Percentiles rank a stretch among this genome's conserved stretches.
Conservation (phyloP, 345 rosid species). For the Anastatica hierochuntica region DNA sequence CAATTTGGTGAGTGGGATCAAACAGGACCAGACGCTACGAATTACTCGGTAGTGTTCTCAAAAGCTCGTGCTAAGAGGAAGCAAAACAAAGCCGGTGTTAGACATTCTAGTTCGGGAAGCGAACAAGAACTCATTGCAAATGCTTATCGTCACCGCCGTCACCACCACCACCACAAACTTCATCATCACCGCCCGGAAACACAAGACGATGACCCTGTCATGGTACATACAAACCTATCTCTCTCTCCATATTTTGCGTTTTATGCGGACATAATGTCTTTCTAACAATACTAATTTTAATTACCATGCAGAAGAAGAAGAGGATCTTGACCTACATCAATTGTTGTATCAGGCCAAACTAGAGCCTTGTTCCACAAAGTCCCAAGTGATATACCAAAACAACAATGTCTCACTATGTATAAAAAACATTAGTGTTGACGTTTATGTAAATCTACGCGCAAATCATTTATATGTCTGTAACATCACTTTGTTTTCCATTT, state of each 20-base stretch:
- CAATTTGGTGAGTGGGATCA: constrained; percentile 84
- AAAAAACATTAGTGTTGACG: not conserved
- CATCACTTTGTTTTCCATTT: too few species aligned
- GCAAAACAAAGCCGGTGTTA: constrained; percentile 17
- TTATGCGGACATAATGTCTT: not conserved
- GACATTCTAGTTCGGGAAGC: constrained; percentile 37
- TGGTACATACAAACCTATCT: constrained; percentile 42
- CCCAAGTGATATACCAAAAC: not conserved
- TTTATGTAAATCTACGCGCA: constrained; percentile 9
- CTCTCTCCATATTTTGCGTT: not conserved
- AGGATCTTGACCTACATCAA: constrained; percentile 70
- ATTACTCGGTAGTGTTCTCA: constrained; percentile 58
- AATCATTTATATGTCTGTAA: too few species aligned
- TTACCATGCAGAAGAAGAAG: constrained; percentile 62
- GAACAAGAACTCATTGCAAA: constrained; percentile 36
- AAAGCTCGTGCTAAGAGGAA: constrained; percentile 65
- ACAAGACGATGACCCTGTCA: constrained; percentile 38
- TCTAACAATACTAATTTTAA: constrained; percentile 19
- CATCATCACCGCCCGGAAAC: constrained; percentile 14
- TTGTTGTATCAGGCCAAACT: constrained; percentile 52
- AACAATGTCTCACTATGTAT: not conserved
- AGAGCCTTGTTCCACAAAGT: constrained; percentile 32
- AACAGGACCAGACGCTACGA: constrained; percentile 30
- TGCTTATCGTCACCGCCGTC: constrained; percentile 20
- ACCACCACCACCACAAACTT: constrained; percentile 17